Base-by-base conservation (phyloP, 2,329 filamentous ascomycete species). In the Fusarium veterinarium region DNA sequence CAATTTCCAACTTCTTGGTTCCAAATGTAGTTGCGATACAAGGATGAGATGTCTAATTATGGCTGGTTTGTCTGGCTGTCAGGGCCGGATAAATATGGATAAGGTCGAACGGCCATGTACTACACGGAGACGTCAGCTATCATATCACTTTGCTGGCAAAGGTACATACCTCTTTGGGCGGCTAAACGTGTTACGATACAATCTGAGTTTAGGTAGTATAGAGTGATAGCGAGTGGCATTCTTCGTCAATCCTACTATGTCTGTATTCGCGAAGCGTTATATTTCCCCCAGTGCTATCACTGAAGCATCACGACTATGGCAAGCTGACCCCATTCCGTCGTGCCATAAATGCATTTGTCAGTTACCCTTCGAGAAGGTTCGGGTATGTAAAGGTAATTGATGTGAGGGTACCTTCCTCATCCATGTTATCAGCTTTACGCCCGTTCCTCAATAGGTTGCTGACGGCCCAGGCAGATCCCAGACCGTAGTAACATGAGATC, bases 311-410 rank as follows among this genome's bases (percentile, higher is more conserved):
- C 8, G 17, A 3, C 42, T 4, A 10, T 19, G 3, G 8, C 5
- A 17, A 14, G 11, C 12, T 28, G 3, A 10, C 11, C 2, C 8
- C 8, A 19, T 45, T 20, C 25, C 9, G 3, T 17, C 5, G 42
- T 28, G 9, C 25, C 25, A 5, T 17, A 11, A 16, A 20, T 30
- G 9, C 6, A 20, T 20, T 2, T 10, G 30, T 5, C 4, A 20
- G 10, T 11, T 8, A 3, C 9, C 2, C 11, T 20, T 8, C 20
- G 13, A 11, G 25, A n/a, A n/a, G 16, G 20, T 20, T 10, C 12
- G 11, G 17, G 4, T 1, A 46, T 11, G 6, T 16, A 8, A 1
- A n/a, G 30, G 6, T 3, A 11, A 20, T 16, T 20, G 0, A 16
- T 16, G 6, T 8, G 6, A 16, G 44, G 4, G 7, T 5, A 2